A percentile compares a stretch with the other conserved stretches of the same genome.
Conservation (phyloP, 2,329 filamentous ascomycete species). For the Pyrenophora graminea region DNA sequence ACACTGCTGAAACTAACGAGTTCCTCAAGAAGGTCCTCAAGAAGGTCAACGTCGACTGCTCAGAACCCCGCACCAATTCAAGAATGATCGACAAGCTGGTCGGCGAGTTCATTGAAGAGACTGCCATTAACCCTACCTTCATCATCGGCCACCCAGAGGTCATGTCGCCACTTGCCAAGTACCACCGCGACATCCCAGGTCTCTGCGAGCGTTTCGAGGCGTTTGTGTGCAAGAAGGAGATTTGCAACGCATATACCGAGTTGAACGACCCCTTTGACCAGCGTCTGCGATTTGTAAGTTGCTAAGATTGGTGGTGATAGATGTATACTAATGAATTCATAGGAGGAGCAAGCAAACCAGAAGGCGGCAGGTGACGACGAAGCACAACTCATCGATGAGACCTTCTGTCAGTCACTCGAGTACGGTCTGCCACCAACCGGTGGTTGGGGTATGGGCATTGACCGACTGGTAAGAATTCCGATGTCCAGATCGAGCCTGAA, state of each 20-base stretch:
- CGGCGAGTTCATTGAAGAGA: constrained; percentile 93
- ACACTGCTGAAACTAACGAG: constrained; percentile 84
- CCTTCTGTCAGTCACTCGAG: constrained; percentile 87
- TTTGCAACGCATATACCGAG: constrained; percentile 96
- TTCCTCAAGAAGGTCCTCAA: constrained; percentile 77
- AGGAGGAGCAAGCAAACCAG: constrained; percentile 86
- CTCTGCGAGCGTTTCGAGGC: constrained; percentile 98
- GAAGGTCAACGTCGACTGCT: constrained; percentile 89
- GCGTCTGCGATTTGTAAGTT: constrained; percentile 66
- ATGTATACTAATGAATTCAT: constrained; percentile 6
- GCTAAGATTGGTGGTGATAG: background rate
- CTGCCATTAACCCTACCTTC: constrained; percentile 90
- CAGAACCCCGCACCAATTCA: constrained; percentile 87
- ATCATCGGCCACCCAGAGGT: constrained; percentile 81
- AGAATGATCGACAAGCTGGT: constrained; percentile 95
- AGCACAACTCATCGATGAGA: constrained; percentile 94
- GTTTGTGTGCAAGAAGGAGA: constrained; percentile 97
- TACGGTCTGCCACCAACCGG: constrained; percentile 88
- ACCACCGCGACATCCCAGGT: constrained; percentile 75
- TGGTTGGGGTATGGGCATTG: constrained; percentile 95
- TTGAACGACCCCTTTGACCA: constrained; percentile 97
- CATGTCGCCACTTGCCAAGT: constrained; percentile 97
- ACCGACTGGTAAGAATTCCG: constrained; percentile 64
- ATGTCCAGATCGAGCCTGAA: no score
- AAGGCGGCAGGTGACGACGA: constrained; percentile 95